Evolutionary conservation across 2,329 filamentous ascomycete genomes (phyloP), one percentile per base, ranked within the genome.

Genomic region (Chaetomium globosum): DNA sequence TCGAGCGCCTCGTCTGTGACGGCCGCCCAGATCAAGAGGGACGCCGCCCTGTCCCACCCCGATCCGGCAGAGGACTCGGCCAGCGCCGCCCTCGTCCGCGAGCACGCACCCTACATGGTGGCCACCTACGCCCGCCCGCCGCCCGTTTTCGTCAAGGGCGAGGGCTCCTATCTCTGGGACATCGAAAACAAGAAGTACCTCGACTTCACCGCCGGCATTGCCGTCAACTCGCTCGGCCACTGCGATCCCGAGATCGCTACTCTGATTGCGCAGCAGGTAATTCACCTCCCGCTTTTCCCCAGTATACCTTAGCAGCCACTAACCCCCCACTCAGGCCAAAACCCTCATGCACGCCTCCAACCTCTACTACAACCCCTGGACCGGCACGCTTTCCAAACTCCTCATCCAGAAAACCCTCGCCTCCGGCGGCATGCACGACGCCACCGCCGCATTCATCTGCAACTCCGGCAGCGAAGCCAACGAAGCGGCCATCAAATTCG

Each of bases 391-490:
- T 60, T 97, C 92, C 68, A 89, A 95, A 77, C 82, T 93, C 28
- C 84, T 99, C 28, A 86, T 99, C 39, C 85, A 94, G 72, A 89
- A 89, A 77, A 99, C 95, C 0, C 78, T 85, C 61, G 87, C 89
- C 72, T 88, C 90, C 0, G 92, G 92, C 49, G 90, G 84, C 70
- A 97, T 98, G 90, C 87, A 90, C 71, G 86, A 89, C 74, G 92
- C 90, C 21, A 82, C 85, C 23, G 86, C 91, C 64, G 92, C 92
- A 2, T 99, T 99, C 75, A 85, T 99, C 70, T 97, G 92, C 82
- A 99, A 99, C 80, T 97, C 93, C 4, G 95, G 95, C 66, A 92
- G 91, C 66, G 95, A 99, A 80, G 95, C 95, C 75, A 99, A 99
- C 77, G 95, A 99, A 80, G 95, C 94, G 1, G 95, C 94, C 43